Evolutionary conservation across 2,329 filamentous ascomycete genomes (phyloP), one percentile per base, ranked within the genome.

Genomic region (Alternaria viburni): DNA sequence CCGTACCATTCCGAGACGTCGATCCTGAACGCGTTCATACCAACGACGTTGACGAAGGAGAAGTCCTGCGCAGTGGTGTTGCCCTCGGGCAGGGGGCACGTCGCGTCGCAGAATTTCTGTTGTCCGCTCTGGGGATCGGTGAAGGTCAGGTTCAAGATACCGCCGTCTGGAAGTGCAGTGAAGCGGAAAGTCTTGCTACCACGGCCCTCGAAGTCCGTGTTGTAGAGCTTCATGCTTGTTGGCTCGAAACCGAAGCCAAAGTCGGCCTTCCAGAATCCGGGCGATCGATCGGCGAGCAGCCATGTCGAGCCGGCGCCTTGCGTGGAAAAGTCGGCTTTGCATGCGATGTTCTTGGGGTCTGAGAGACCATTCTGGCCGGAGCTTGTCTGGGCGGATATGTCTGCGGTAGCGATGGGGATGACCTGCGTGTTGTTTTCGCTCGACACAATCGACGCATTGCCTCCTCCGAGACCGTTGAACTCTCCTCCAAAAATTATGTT

Each of bases 141-240:
- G 72, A 96, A 98, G 41, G 93, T 97, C 75, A 99, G 86, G 80
- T 98, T 97, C 89, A 99, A 92, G 77, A 99, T 97, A 56, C 96
- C 96, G 66, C 92, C 90, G 74, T 95, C 88, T 6, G 95, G 94
- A 62, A 95, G 83, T 17, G 93, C 92, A 21, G 92, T 93, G 76
- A 93, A 96, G 61, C 93, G 89, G 83, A 93, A 99, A 0, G 91
- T 92, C 82, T 92, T 92, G 28, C 94, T 97, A 44, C 96, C 94
- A 68, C 93, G 90, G 55, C 92, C 93, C 72, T 96, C 89, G 56
- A 89, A 86, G 70, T 92, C 89, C 3, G 95, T 96, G 81, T 99
- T 99, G 84, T 91, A 93, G 23, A 99, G 83, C 57, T 93, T 89
- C 64, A 99, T 81, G 79, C 93, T 96, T 10, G 93, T 95, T 1